These are phyloP conservation scores for Xylaria sp. DNA, from an alignment of 2,329 filamentous ascomycete species.

Conservation along the genomic window DNA sequence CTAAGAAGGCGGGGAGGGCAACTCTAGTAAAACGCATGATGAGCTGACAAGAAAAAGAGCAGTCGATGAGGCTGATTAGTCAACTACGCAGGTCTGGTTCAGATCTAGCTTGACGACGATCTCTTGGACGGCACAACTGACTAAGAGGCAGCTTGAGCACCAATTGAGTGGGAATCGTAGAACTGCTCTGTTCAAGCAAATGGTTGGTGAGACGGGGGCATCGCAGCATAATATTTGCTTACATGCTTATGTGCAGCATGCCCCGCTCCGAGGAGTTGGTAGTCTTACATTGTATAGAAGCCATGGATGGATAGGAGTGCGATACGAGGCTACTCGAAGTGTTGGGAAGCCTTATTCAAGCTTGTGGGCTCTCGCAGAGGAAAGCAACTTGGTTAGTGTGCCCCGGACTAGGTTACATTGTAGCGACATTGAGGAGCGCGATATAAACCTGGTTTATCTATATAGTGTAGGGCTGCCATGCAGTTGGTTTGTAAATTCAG, in stretches of 20 bases:
- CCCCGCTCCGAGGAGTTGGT: slow-evolving; percentile 6
- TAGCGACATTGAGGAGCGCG: slow-evolving; percentile 8
- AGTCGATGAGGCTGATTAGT: background rate
- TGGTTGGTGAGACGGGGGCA: slow-evolving; percentile 10
- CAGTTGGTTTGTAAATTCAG: background rate
- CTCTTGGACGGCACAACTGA: background rate
- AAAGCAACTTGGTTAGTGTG: slow-evolving; percentile 13
- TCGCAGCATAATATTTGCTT: slow-evolving; percentile 21
- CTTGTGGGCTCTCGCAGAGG: background rate
- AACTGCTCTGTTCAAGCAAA: slow-evolving; percentile 1
- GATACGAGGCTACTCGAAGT: slow-evolving; percentile 1
- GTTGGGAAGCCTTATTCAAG: background rate
- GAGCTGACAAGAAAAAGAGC: slow-evolving; percentile 6
- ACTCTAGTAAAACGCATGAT: slow-evolving; percentile 24
- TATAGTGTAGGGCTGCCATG: background rate
- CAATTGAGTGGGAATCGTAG: slow-evolving; percentile 1
- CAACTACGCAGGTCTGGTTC: background rate
- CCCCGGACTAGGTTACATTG: slow-evolving; percentile 14
- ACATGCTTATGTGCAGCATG: background rate
- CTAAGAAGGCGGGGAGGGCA: slow-evolving; percentile 21
- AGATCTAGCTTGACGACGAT: background rate
- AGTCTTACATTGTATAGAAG: slow-evolving; percentile 1
- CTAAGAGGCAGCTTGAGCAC: slow-evolving; percentile 4
- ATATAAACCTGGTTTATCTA: slow-evolving; percentile 1
- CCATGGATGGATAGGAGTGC: slow-evolving; percentile 3